These are phyloP conservation scores for Funneliformis mosseae DNA, from an alignment of 192 early-diverging fungal species.

Conservation along the genomic window DNA sequence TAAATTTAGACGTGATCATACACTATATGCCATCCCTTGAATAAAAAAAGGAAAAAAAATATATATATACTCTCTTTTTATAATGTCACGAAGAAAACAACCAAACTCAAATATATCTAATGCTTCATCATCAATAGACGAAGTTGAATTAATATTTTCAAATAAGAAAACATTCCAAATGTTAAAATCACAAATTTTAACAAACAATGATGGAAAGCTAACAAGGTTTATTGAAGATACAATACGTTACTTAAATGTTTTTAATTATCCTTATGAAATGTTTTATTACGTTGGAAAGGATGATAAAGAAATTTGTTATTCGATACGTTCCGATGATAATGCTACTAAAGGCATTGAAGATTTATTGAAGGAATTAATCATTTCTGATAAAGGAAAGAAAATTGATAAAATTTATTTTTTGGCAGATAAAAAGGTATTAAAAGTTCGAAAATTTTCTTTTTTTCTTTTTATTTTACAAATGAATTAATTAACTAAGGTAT, in stretches of 20 bases:
- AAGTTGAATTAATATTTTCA: background rate
- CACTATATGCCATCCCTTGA: too few relatives aligned
- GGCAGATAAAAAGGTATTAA: conserved; percentile 11
- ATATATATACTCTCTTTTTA: too few relatives aligned
- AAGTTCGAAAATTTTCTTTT: background rate
- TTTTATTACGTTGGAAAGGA: background rate
- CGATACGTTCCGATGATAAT: background rate
- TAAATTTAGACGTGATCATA: too few relatives aligned
- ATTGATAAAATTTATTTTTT: conserved; percentile 4
- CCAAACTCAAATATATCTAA: background rate
- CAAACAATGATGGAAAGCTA: background rate
- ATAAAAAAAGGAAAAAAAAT: too few relatives aligned
- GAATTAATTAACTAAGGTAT: background rate
- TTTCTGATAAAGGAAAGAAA: background rate
- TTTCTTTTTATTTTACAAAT: background rate
- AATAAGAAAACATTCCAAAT: background rate
- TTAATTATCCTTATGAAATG: conserved; percentile 32
- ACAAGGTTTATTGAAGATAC: conserved; percentile 7
- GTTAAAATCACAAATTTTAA: background rate
- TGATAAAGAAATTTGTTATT: background rate
- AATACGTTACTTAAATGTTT: conserved; percentile 13
- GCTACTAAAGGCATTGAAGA: background rate
- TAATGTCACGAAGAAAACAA: background rate
- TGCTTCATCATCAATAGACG: background rate
- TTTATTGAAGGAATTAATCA: conserved; percentile 1